Conservation (phyloP, 1,284 basidiomycete species). For the Pseudomicrostroma phylloplanum region DNA sequence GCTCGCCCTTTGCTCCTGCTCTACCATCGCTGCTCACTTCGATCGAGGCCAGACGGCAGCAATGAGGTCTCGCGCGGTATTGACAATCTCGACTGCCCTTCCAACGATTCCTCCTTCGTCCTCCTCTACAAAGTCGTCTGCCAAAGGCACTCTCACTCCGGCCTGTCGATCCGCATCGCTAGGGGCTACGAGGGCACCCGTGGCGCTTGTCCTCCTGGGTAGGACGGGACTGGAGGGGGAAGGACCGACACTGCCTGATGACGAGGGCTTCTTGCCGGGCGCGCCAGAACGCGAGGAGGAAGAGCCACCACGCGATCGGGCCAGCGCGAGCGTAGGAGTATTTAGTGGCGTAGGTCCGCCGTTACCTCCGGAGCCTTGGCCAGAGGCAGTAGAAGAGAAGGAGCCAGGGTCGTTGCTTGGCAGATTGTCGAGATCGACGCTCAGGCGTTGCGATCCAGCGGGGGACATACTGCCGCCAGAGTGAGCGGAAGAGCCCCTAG, state of each 20-base stretch:
- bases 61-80: constrained; percentile 46
- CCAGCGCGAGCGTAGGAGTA: constrained; percentile 41
- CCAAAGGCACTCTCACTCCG: constrained; percentile 34
- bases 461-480: not conserved
- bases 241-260: not conserved
- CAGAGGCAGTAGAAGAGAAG: constrained; percentile 8
- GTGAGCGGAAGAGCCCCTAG: not conserved
- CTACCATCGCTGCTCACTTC: not conserved
- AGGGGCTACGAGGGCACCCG: constrained; percentile 43
- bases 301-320: constrained; percentile 18
- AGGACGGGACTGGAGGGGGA: constrained; percentile 30
- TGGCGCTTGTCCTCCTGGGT: constrained; percentile 32
- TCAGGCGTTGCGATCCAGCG: constrained; percentile 15
- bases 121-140: constrained; percentile 48
- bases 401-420: constrained; percentile 28
- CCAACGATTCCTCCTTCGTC: constrained; percentile 47
- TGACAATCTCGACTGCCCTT: constrained; percentile 47
- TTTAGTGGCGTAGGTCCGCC: constrained; percentile 45
- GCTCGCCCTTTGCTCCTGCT: not conserved
- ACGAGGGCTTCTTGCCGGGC: not conserved
- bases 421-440: constrained; percentile 40
- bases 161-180: constrained; percentile 28
- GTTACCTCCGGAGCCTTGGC: constrained; percentile 17
- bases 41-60: constrained; percentile 26
- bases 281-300: not conserved